phyloP scores from a whole-genome alignment of 805 yeast species.

The Saccharomyces jurei region DNA sequence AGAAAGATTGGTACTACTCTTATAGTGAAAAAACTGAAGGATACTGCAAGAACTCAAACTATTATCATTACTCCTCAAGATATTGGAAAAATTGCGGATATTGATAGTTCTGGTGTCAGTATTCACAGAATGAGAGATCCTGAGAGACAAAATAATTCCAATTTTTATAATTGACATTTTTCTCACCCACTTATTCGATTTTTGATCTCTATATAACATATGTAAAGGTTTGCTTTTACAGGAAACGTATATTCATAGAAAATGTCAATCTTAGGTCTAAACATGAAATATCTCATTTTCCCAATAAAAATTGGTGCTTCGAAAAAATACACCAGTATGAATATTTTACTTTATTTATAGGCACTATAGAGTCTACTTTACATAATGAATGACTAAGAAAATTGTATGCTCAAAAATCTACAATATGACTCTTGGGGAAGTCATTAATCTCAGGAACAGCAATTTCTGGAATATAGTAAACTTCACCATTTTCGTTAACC shows the following conservation, averaged over 20 bases:
- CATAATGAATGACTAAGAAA: background rate
- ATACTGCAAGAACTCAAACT: conserved; percentile 63
- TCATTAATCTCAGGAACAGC: conserved; percentile 60
- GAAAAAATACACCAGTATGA: background rate
- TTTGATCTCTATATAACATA: background rate
- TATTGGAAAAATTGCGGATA: conserved; percentile 52
- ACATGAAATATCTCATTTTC: background rate
- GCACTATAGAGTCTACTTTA: background rate
- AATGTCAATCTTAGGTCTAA: background rate
- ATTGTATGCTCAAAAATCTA: conserved; percentile 43
- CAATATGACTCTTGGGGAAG: conserved; percentile 48
- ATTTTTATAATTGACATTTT: conserved; percentile 5
- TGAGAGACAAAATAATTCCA: conserved; percentile 26
- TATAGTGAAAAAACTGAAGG: conserved; percentile 59
- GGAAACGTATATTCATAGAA: background rate
- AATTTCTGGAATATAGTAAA: conserved; percentile 68
- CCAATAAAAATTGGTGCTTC: background rate
- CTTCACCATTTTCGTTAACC: conserved; percentile 78
- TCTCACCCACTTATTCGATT: background rate
- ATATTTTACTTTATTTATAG: background rate
- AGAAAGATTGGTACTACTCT: conserved; percentile 70
- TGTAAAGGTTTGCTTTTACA: background rate
- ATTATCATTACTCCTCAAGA: conserved; percentile 93
- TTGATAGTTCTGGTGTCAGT: conserved; percentile 52
- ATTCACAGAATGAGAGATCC: conserved; percentile 55